phyloP scores from a whole-genome alignment of 345 rosid genomes.

The Garcia nutans region DNA sequence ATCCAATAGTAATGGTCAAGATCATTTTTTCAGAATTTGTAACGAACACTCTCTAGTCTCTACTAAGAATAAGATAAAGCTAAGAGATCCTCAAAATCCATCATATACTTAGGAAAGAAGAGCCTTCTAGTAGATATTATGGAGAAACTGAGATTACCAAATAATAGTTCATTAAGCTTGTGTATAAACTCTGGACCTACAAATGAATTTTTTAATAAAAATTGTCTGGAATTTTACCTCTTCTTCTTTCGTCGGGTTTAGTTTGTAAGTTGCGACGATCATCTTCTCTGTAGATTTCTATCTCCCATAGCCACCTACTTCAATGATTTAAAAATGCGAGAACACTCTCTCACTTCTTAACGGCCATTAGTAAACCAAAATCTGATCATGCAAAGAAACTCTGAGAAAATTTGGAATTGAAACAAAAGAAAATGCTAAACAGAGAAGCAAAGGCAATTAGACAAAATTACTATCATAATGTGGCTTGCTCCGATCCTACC shows the following conservation, averaged over 20 bases:
- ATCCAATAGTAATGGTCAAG: not conserved
- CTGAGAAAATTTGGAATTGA: not conserved
- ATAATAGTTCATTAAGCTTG: not conserved
- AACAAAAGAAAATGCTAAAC: not conserved
- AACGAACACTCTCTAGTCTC: not conserved
- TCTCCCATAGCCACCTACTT: conserved; percentile 67
- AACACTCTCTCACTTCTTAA: not conserved
- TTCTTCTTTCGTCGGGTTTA: conserved; percentile 34
- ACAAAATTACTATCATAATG: not conserved
- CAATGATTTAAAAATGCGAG: not conserved
- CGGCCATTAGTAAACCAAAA: not conserved
- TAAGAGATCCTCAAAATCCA: not conserved
- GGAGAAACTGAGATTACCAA: not conserved
- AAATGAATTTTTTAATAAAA: not conserved
- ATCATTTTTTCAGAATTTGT: not conserved
- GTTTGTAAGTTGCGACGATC: conserved; percentile 37
- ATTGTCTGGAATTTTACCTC: conserved; percentile 47
- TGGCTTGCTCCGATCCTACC: conserved; percentile 8
- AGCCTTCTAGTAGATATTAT: not conserved
- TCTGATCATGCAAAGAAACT: conserved; percentile 1
- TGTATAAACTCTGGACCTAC: not conserved
- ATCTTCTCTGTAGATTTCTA: conserved; percentile 63
- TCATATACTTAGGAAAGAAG: not conserved
- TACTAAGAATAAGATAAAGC: conserved; percentile 7
- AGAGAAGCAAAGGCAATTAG: not conserved